Conservation (phyloP, 192 early-diverging fungal genomes). For the Coemansia sp. region DNA sequence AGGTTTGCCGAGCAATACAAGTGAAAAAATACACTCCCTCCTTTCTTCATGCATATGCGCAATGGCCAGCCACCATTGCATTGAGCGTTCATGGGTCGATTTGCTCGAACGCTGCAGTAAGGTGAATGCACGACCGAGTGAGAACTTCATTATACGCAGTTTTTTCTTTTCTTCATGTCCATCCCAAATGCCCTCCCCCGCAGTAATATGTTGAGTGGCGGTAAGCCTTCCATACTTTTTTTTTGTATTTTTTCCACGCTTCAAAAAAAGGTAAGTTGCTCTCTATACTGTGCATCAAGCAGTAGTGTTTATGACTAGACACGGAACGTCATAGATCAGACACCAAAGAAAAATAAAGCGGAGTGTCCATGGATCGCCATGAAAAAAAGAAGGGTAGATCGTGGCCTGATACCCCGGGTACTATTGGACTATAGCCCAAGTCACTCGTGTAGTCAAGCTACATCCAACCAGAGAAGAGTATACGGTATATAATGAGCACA, state of each 20-base stretch:
- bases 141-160: slow-evolving; percentile 13
- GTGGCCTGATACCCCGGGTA: background rate
- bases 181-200: background rate
- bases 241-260: background rate
- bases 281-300: background rate
- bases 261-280: background rate
- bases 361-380: slow-evolving; percentile 5
- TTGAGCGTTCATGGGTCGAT: slow-evolving; percentile 12
- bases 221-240: slow-evolving; percentile 1
- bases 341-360: background rate
- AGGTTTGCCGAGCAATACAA: slow-evolving; percentile 3
- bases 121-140: slow-evolving; percentile 9
- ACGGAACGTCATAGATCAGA: background rate
- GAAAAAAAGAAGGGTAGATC: background rate
- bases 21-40: background rate
- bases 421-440: slow-evolving; percentile 1
- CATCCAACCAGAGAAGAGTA: slow-evolving; percentile 1
- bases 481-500: slow-evolving; percentile 4
- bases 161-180: background rate
- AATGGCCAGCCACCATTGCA: slow-evolving; percentile 11
- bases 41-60: slow-evolving; percentile 4
- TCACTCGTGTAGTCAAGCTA: background rate
- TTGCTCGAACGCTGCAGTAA: slow-evolving; percentile 15
- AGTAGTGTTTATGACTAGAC: background rate
- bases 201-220: slow-evolving; percentile 8